Base-by-base conservation (phyloP, 2,329 filamentous ascomycete species). In the Fonsecaea erecta region DNA sequence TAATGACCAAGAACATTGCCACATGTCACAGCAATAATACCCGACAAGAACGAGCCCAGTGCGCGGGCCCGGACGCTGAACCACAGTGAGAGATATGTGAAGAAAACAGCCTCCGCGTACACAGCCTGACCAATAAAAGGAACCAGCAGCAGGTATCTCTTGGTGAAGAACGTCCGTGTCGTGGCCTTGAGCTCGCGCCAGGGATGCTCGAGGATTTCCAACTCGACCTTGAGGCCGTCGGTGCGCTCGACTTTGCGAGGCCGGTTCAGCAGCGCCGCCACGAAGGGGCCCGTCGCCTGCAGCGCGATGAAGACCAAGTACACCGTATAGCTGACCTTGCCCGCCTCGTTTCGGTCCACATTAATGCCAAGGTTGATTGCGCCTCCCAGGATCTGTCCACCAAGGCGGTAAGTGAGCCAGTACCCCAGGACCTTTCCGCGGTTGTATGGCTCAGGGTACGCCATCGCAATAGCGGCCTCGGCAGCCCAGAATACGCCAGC, bases 401-500 rank as follows among this genome's bases (percentile, higher is more conserved):
- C 79, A 1, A 90, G 81, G 2, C 84, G 81, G 67, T 84, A 86
- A 4, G 80, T 83, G 3, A 91, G 80, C 90, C 90, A 92, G 72
- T 89, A 87, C 0, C 88, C 89, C 0, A 92, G 78, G 18, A 87
- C 85, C 16, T 83, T 83, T 0, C 87, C 88, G 60, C 85, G 83
- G 54, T 90, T 90, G 73, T 85, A 86, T 0, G 88, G 88, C 71
- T 92, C 89, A 0, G 89, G 89, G 68, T 92, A 92, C 0, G 86
- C 83, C 21, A 92, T 84, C 0, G 89, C 89, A 63, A 92, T 90
- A 0, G 90, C 89, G 0, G 88, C 88, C 76, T 92, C 90, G 0
- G 89, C 86, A 81, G 88, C 88, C 90, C 90, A 92, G 75, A 92
- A 92, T 0, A 92, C 80, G 0, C 90, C 90, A 0, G 90, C 89